A percentile compares a stretch with the other conserved stretches of the same genome.
Evolutionary conservation across 495 filamentous ascomycete species (phyloP).

Genomic region (Cetradonia linearis): DNA sequence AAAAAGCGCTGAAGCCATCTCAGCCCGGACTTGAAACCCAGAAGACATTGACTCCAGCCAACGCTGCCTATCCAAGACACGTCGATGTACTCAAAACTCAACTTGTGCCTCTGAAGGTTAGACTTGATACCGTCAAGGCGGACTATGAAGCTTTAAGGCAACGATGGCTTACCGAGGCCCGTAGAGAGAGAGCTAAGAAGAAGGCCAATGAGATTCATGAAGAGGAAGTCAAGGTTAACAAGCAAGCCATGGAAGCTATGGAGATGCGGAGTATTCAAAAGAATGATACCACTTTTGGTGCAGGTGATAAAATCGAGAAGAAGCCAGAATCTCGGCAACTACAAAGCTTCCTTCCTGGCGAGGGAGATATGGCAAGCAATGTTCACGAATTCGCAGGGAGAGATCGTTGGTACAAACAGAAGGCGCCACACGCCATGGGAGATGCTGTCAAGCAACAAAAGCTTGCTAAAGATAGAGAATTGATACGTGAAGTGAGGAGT

Average conservation of each 20-base stretch:
- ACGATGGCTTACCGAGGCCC: constrained; percentile 19
- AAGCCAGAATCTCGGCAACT: constrained; percentile 11
- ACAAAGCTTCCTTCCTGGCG: constrained; percentile 22
- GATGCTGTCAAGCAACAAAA: constrained; percentile 23
- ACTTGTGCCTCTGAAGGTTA: constrained; percentile 22
- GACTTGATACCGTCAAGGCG: constrained; percentile 16
- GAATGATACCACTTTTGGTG: neutral
- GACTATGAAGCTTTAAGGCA: constrained; percentile 17
- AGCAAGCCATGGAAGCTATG: constrained; percentile 27
- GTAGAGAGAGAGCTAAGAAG: constrained; percentile 24
- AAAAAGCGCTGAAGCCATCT: neutral
- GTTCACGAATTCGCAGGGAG: constrained; percentile 27
- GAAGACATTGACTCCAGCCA: constrained; percentile 2
- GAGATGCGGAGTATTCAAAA: constrained; percentile 19
- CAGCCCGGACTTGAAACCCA: neutral
- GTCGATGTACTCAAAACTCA: constrained; percentile 20
- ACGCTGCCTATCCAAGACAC: neutral
- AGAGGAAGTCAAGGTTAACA: constrained; percentile 20
- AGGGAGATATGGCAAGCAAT: constrained; percentile 30
- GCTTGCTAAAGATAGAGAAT: constrained; percentile 26
- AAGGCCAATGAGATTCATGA: constrained; percentile 23
- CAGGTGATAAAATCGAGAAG: neutral
- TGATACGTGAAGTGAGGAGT: constrained; percentile 33
- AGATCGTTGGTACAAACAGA: constrained; percentile 30
- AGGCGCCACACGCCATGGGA: constrained; percentile 25